Conservation (phyloP, 2,329 filamentous ascomycete genomes). For the Cryphonectria carpinicola region DNA sequence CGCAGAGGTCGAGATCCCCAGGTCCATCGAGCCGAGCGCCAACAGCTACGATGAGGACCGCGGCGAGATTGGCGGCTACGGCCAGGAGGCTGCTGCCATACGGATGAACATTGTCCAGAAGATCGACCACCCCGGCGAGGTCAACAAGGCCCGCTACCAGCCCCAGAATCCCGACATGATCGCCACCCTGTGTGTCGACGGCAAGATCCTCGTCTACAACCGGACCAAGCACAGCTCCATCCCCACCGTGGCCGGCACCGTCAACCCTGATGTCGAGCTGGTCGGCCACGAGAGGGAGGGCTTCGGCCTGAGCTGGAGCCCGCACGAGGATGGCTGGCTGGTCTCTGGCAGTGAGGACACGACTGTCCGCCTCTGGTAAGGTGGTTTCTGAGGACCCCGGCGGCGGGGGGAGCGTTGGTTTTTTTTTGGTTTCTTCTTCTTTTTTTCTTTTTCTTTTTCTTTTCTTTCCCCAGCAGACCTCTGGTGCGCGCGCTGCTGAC, state of each 20-base stretch:
- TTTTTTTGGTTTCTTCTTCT: neutral
- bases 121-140: constrained; percentile 94
- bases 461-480: neutral
- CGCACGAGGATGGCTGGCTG: constrained; percentile 78
- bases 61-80: constrained; percentile 93
- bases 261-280: constrained; percentile 83
- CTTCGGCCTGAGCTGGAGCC: constrained; percentile 92
- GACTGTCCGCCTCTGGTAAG: constrained; percentile 88
- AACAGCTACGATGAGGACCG: constrained; percentile 89
- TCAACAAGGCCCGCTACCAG: constrained; percentile 98
- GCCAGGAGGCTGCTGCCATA: constrained; percentile 74
- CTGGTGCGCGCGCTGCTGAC: neutral
- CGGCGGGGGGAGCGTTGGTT: too few relatives aligned
- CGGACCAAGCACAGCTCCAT: constrained; percentile 84
- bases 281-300: constrained; percentile 86
- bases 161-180: constrained; percentile 97
- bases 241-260: constrained; percentile 67
- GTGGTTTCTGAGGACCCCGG: constrained; percentile 33
- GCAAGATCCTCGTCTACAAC: constrained; percentile 90
- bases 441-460: neutral
- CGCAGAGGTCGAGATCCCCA: constrained; percentile 90
- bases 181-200: constrained; percentile 87
- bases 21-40: constrained; percentile 72
- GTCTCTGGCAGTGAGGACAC: constrained; percentile 90
- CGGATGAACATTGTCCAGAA: constrained; percentile 93